phyloP scores from a whole-genome alignment of 202 grass and related monocot species.

The Schoenoplectus tabernaemontani region DNA sequence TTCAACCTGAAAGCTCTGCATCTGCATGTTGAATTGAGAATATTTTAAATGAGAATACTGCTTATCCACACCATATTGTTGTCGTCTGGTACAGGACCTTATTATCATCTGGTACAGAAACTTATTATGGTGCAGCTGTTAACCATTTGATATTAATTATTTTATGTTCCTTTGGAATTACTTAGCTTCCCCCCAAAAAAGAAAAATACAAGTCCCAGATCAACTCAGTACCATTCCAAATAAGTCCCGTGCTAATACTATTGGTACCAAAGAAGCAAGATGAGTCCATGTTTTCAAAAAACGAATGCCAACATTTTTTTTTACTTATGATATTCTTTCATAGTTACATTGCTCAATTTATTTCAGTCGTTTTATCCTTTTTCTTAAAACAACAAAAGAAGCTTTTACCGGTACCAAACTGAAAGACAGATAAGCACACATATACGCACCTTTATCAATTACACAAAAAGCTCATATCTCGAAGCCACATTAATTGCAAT shows the following conservation, averaged over 20 bases:
- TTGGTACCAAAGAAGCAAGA: too few species aligned
- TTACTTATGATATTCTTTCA: background rate
- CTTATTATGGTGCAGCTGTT: background rate
- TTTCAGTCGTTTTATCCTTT: too few species aligned
- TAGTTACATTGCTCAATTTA: too few species aligned
- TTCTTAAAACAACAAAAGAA: too few species aligned
- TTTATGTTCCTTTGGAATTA: background rate
- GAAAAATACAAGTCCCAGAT: background rate
- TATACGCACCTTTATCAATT: constrained; percentile 80
- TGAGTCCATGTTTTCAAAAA: too few species aligned
- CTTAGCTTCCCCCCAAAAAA: background rate
- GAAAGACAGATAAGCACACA: background rate
- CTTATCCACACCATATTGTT: background rate
- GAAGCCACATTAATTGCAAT: too few species aligned
- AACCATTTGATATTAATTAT: background rate
- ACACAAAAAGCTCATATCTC: constrained; percentile 88
- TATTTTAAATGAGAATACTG: background rate
- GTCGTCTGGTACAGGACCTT: too few species aligned
- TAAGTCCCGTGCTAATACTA: background rate
- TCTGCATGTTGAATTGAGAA: too few species aligned
- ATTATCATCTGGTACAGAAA: background rate
- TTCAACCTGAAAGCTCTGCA: too few species aligned
- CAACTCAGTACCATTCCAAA: background rate
- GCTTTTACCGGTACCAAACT: background rate
- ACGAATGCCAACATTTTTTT: background rate